phyloP scores from a whole-genome alignment of 176 grass and related monocot genomes.

The Oryza australiensis region DNA sequence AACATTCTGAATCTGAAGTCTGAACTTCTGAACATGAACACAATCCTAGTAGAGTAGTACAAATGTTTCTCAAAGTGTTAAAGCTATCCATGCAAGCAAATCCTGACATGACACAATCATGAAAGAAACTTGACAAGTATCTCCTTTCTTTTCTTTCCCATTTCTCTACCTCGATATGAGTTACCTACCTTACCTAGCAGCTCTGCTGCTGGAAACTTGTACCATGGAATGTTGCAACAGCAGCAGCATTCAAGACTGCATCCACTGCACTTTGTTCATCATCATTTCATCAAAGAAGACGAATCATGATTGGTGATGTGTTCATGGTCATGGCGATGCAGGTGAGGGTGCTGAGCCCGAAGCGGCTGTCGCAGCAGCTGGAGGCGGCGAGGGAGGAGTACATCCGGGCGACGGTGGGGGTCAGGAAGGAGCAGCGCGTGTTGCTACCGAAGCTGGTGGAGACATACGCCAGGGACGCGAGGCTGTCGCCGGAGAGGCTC shows the following conservation, averaged over 20 bases:
- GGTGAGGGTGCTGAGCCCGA: conserved; percentile 66
- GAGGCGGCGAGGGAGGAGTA: conserved; percentile 76
- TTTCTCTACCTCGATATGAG: neutral
- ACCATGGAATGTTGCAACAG: conserved; percentile 27
- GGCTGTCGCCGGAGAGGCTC: conserved; percentile 57
- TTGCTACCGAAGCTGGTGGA: conserved; percentile 71
- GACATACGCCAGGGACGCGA: conserved; percentile 67
- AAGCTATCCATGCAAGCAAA: conserved; percentile 9
- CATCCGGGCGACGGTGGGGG: conserved; percentile 68
- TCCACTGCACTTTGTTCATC: conserved; percentile 23
- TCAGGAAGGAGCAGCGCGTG: conserved; percentile 69
- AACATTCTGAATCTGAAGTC: neutral
- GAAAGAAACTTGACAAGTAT: conserved; percentile 34
- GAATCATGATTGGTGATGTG: conserved; percentile 5
- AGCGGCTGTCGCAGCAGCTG: conserved; percentile 65
- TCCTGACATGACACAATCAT: conserved; percentile 39
- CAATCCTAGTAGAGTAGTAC: neutral
- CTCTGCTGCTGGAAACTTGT: neutral
- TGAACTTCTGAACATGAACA: neutral
- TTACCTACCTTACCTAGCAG: neutral
- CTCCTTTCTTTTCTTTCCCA: neutral
- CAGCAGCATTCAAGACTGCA: neutral
- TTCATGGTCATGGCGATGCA: conserved; percentile 22
- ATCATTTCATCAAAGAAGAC: conserved; percentile 9
- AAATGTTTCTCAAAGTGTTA: conserved; percentile 51